Conservation (phyloP, 2,329 filamentous ascomycete genomes). For the Neonectria punicea region DNA sequence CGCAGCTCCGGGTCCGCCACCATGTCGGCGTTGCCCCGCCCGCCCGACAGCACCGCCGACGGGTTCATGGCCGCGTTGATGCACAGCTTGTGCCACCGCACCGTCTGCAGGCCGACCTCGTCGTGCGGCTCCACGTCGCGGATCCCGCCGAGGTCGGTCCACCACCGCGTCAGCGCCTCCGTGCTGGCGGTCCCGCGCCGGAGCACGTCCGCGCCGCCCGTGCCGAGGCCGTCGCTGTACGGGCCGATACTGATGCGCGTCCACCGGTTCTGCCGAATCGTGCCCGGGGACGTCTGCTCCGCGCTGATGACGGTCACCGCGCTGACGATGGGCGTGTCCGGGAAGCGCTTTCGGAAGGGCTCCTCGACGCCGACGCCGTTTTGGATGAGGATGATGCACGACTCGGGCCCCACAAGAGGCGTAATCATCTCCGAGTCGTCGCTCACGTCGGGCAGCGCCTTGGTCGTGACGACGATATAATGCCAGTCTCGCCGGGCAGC, state of each 20-base stretch:
- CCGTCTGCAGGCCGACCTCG: conserved; percentile 73
- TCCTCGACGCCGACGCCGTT: conserved; percentile 78
- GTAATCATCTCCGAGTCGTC: conserved; percentile 71
- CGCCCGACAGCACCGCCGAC: conserved; percentile 73
- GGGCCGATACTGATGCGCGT: conserved; percentile 77
- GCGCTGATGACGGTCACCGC: conserved; percentile 77
- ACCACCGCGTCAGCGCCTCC: conserved; percentile 62
- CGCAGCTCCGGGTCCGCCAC: conserved; percentile 70
- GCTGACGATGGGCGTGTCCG: conserved; percentile 68
- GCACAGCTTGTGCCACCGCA: conserved; percentile 81
- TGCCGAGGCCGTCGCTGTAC: conserved; percentile 63
- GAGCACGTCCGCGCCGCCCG: conserved; percentile 46
- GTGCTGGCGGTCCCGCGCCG: conserved; percentile 55
- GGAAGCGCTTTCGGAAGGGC: conserved; percentile 72
- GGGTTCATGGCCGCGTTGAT: conserved; percentile 83
- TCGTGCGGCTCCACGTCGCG: conserved; percentile 72
- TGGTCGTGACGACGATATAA: conserved; percentile 76
- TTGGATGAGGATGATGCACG: conserved; percentile 74
- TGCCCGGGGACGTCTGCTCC: conserved; percentile 71
- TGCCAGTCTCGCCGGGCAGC: conserved; percentile 53
- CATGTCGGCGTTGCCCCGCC: conserved; percentile 74
- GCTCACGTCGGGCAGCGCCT: conserved; percentile 72
- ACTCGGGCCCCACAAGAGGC: conserved; percentile 64
- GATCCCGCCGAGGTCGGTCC: conserved; percentile 67
- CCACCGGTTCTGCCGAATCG: conserved; percentile 78